Percentiles rank a stretch among this genome's conserved stretches.
phyloP scores from a whole-genome alignment of 2,329 filamentous ascomycete genomes.

The Byssoonygena ceratinophila region DNA sequence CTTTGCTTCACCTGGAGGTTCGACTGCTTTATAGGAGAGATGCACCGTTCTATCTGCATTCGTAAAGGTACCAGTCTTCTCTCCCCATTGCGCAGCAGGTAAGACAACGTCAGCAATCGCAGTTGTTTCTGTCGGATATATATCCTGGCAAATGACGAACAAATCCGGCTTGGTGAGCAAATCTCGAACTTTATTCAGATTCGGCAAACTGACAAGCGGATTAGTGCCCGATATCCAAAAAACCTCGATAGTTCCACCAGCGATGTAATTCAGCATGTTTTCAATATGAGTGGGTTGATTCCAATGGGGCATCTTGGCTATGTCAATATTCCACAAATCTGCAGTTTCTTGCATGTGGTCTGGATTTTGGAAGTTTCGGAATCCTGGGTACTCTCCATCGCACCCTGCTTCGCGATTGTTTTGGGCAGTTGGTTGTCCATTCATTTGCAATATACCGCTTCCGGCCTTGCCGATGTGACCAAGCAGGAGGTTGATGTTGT shows the following conservation, averaged over 20 bases:
- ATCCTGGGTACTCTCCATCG: constrained; percentile 32
- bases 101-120: constrained; percentile 31
- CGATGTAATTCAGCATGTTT: constrained; percentile 31
- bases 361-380: constrained; percentile 29
- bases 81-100: constrained; percentile 30
- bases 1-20: constrained; percentile 30
- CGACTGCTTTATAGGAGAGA: constrained; percentile 30
- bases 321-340: constrained; percentile 30
- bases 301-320: constrained; percentile 30
- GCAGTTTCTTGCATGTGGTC: constrained; percentile 31
- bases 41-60: constrained; percentile 34
- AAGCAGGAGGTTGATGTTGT: constrained; percentile 33
- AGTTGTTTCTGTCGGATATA: constrained; percentile 31
- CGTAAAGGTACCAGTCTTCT: constrained; percentile 34
- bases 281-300: constrained; percentile 31
- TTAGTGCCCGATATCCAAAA: constrained; percentile 34
- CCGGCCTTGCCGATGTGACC: constrained; percentile 30
- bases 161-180: constrained; percentile 27
- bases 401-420: constrained; percentile 34
- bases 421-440: constrained; percentile 34
- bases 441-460: constrained; percentile 33
- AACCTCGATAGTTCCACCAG: constrained; percentile 28
- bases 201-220: constrained; percentile 31
- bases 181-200: constrained; percentile 24
- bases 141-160: constrained; percentile 31